Percentiles rank a stretch among this genome's conserved stretches.
These are phyloP conservation scores for Calonectria leucothoes DNA, from an alignment of 2,329 filamentous ascomycete genomes.

Conservation along the genomic window DNA sequence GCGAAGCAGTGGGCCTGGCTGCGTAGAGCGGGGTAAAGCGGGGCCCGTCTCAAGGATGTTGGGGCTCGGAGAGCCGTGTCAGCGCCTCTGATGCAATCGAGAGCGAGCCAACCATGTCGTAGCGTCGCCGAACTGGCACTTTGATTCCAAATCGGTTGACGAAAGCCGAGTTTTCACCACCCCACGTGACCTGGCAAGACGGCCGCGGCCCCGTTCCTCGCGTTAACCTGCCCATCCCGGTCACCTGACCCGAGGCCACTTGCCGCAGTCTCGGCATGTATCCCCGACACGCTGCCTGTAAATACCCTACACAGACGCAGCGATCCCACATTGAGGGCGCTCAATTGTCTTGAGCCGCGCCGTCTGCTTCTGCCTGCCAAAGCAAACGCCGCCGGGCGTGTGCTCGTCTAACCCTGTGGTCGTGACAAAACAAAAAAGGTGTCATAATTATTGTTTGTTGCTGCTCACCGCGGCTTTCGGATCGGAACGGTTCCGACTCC, in stretches of 20 bases:
- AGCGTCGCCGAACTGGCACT: background rate
- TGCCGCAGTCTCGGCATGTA: background rate
- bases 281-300: background rate
- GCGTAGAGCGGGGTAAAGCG: conserved; percentile 13
- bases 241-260: conserved; percentile 1
- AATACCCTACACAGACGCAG: background rate
- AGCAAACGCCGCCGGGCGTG: no score
- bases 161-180: background rate
- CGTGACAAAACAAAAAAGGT: no score
- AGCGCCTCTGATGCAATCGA: background rate
- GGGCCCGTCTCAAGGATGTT: background rate
- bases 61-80: background rate
- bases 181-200: background rate
- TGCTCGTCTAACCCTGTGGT: no score
- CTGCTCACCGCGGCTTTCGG: background rate
- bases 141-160: background rate
- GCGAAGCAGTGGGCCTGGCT: background rate
- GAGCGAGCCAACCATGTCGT: background rate
- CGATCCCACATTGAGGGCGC: background rate
- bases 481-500: background rate
- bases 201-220: background rate
- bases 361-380: background rate
- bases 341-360: background rate
- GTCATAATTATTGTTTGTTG: background rate
- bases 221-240: background rate